Conservation (phyloP, 768 basidiomycete genomes). For the Pleurotus salmoneostramineus region DNA sequence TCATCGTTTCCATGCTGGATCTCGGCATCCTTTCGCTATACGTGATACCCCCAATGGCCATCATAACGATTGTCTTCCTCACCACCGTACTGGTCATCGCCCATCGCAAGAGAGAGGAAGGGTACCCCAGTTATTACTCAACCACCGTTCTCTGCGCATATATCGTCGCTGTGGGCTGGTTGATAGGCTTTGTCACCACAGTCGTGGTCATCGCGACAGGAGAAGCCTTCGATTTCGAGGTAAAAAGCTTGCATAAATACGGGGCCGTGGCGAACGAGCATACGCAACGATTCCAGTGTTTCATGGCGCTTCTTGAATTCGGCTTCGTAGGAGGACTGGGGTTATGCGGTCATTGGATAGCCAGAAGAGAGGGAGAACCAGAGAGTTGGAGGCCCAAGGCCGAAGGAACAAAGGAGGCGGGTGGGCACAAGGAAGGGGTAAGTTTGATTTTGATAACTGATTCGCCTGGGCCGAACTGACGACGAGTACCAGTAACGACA, state of each 20-base stretch:
- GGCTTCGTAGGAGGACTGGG: slow-evolving; percentile 20
- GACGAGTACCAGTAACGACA: neutral
- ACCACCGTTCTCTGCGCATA: slow-evolving; percentile 25
- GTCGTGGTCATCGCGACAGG: slow-evolving; percentile 19
- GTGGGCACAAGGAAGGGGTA: neutral
- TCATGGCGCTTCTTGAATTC: slow-evolving; percentile 22
- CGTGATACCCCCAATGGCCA: slow-evolving; percentile 23
- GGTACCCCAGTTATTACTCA: slow-evolving; percentile 28
- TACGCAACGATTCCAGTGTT: slow-evolving; percentile 24
- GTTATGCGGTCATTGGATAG: slow-evolving; percentile 24
- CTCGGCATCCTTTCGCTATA: slow-evolving; percentile 28
- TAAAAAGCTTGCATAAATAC: slow-evolving; percentile 15
- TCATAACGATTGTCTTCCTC: slow-evolving; percentile 27
- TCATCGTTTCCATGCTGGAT: slow-evolving; percentile 29
- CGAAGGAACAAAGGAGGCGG: neutral
- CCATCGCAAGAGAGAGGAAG: slow-evolving; percentile 17
- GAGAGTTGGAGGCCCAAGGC: slow-evolving; percentile 21
- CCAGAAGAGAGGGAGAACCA: slow-evolving; percentile 25
- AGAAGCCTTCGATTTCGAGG: slow-evolving; percentile 13
- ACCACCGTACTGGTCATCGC: slow-evolving; percentile 21
- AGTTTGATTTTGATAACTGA: neutral
- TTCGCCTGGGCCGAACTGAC: neutral
- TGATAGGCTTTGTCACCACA: slow-evolving; percentile 24
- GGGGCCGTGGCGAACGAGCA: slow-evolving; percentile 24
- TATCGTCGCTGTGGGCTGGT: slow-evolving; percentile 25